A percentile compares a stretch with the other conserved stretches of the same genome.
phyloP scores from a whole-genome alignment of 192 early-diverging fungal species.

The Gigaspora rosea region DNA sequence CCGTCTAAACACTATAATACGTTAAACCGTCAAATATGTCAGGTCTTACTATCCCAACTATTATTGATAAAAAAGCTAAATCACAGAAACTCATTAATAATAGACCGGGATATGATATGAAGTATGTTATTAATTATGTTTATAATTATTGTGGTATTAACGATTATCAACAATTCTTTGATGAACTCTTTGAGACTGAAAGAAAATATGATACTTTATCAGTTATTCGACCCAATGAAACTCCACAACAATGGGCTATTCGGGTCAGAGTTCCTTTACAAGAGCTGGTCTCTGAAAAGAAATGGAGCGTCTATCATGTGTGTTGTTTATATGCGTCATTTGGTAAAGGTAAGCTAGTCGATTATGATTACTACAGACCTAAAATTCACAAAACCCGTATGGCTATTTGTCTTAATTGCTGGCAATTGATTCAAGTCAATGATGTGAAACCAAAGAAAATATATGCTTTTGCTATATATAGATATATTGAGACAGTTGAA shows the following conservation, averaged over 20 bases:
- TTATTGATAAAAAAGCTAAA: slow-evolving; percentile 13
- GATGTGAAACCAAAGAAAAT: slow-evolving; percentile 10
- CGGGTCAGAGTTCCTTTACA: neutral
- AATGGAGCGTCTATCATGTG: too few relatives aligned
- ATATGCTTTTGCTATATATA: neutral
- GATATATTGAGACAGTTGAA: neutral
- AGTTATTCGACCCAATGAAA: too few relatives aligned
- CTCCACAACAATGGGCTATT: neutral
- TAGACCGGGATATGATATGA: slow-evolving; percentile 16
- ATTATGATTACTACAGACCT: slow-evolving; percentile 23
- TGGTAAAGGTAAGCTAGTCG: neutral
- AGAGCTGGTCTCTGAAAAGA: neutral
- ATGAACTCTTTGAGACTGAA: too few relatives aligned
- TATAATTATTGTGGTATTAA: neutral
- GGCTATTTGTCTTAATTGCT: slow-evolving; percentile 12
- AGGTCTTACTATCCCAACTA: slow-evolving; percentile 12
- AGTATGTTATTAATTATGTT: neutral
- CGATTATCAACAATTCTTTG: neutral
- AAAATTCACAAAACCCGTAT: slow-evolving; percentile 1
- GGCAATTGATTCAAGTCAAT: slow-evolving; percentile 11
- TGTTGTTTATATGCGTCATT: neutral
- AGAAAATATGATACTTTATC: slow-evolving; percentile 4
- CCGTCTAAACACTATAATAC: neutral
- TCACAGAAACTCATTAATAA: slow-evolving; percentile 18
- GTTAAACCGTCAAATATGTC: neutral